Evolutionary conservation across 495 filamentous ascomycete genomes (phyloP).

Genomic region (Aspergillus funiculosus): DNA sequence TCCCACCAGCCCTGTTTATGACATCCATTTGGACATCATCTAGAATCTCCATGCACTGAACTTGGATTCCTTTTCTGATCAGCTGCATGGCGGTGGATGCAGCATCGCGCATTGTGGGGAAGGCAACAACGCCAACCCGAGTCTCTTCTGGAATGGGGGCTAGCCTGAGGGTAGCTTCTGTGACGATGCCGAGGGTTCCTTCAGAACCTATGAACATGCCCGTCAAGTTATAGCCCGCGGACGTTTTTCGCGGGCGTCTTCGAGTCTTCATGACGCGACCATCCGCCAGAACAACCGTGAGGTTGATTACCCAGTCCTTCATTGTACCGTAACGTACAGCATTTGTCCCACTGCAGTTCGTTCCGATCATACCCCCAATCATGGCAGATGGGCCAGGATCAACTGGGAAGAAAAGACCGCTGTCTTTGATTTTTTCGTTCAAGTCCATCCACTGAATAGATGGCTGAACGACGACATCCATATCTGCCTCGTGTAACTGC

Average conservation of each 20-base stretch:
- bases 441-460: slow-evolving; percentile 87
- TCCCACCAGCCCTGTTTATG: slow-evolving; percentile 76
- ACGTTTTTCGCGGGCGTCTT: slow-evolving; percentile 59
- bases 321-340: slow-evolving; percentile 92
- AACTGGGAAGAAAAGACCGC: slow-evolving; percentile 82
- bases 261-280: slow-evolving; percentile 84
- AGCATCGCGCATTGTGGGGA: slow-evolving; percentile 69
- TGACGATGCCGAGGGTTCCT: slow-evolving; percentile 84
- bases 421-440: slow-evolving; percentile 68
- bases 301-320: slow-evolving; percentile 88
- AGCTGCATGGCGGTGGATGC: slow-evolving; percentile 75
- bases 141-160: slow-evolving; percentile 69
- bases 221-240: slow-evolving; percentile 83
- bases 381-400: slow-evolving; percentile 67
- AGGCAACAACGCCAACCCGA: slow-evolving; percentile 80
- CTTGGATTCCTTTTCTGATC: slow-evolving; percentile 71
- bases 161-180: slow-evolving; percentile 79
- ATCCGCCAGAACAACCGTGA: slow-evolving; percentile 91
- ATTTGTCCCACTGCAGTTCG: slow-evolving; percentile 90
- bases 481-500: slow-evolving; percentile 73
- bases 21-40: slow-evolving; percentile 94
- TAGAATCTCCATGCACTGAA: slow-evolving; percentile 86
- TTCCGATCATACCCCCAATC: slow-evolving; percentile 96
- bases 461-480: slow-evolving; percentile 90
- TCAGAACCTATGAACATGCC: slow-evolving; percentile 86